Evolutionary conservation across 2,329 filamentous ascomycete species (phyloP), one percentile per base, ranked within the genome.

Genomic region (Madurella mycetomatis): DNA sequence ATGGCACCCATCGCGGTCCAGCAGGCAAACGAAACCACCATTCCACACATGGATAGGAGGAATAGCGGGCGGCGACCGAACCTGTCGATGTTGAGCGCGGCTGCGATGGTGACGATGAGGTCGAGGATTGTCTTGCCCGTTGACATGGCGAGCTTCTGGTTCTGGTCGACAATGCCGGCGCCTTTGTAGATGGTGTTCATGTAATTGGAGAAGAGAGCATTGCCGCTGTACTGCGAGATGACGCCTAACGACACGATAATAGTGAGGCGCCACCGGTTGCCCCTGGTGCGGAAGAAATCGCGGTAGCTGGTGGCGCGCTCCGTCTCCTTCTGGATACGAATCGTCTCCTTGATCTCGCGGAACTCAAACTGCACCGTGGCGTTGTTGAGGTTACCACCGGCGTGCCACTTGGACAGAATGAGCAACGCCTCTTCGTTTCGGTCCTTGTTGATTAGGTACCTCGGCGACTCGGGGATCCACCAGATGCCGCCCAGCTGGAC

Each of bases 191-290:
- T 77, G 53, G 77, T 73, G 55, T 83, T 80, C 63, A 84, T 82
- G 67, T 87, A 87, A 70, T 87, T 86, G 58, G 78, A 83, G 64
- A 87, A 82, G 1, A 87, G 70, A 16, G 81, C 83, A 64, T 87
- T 87, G 43, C 85, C 84, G 49, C 79, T 83, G 70, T 85, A 87
- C 68, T 87, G 84, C 1, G 82, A 85, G 64, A 87, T 85, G 61
- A 87, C 70, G 63, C 83, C 84, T 16, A 87, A 74, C 0, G 81
- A 85, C 41, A 85, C 67, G 41, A 86, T 73, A 52, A 87, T 79
- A 46, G 79, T 74, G 43, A 88, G 72, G 11, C 85, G 76, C 73
- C 83, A 83, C 49, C 82, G 76, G 72, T 88, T 87, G 30, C 84
- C 83, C 62, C 73, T 77, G 25, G 84, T 87, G 59, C 71, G 72